Percentiles rank a stretch among this genome's conserved stretches.
Conservation (phyloP, 192 early-diverging fungal species). For the Entrophospora sp. region DNA sequence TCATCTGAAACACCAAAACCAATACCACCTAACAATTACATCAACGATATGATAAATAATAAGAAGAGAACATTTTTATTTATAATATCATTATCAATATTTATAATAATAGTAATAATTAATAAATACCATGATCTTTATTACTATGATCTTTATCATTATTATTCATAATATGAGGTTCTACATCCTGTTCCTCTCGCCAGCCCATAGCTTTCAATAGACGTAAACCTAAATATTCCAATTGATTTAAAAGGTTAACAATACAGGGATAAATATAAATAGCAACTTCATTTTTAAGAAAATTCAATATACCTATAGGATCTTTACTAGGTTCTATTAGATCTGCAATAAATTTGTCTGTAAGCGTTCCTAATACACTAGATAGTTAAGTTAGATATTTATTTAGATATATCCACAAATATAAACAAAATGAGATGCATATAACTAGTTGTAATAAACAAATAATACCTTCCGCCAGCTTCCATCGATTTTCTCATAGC, state of each 20-base stretch:
- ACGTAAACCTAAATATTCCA: constrained; percentile 35
- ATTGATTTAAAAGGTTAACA: background rate
- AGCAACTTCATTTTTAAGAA: background rate
- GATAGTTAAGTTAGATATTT: too few relatives aligned
- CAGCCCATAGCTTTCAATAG: constrained; percentile 80
- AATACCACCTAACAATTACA: constrained; percentile 40
- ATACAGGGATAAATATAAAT: too few relatives aligned
- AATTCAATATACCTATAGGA: constrained; percentile 32
- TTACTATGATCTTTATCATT: constrained; percentile 19
- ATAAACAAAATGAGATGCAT: too few relatives aligned
- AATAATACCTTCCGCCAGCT: constrained; percentile 34
- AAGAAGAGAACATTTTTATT: too few relatives aligned
- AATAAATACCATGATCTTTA: background rate
- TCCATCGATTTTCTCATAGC: constrained; percentile 36
- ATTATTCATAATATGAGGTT: constrained; percentile 50
- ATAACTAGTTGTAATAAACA: too few relatives aligned
- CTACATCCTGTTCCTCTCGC: constrained; percentile 80
- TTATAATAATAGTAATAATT: too few relatives aligned
- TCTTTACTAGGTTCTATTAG: constrained; percentile 56
- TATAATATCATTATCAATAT: too few relatives aligned
- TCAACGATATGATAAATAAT: too few relatives aligned
- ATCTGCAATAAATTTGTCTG: constrained; percentile 43
- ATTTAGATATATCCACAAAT: too few relatives aligned
- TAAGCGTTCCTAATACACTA: constrained; percentile 34
- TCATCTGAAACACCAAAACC: constrained; percentile 66